phyloP scores from a whole-genome alignment of 202 grass and related monocot genomes.

The Panicum virgatum region DNA sequence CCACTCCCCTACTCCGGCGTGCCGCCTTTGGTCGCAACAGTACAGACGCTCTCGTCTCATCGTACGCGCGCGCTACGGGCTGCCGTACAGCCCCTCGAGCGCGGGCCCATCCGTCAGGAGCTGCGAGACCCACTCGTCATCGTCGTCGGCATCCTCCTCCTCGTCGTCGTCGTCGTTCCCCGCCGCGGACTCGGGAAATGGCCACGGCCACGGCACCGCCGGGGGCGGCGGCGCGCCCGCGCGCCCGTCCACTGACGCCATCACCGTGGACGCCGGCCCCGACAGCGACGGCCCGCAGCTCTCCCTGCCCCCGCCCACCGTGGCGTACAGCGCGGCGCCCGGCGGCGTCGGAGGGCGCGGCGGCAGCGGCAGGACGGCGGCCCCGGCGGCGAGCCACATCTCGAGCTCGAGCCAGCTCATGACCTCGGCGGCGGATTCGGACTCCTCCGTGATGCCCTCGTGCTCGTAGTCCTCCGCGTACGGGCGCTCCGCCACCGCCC shows the following conservation, averaged over 20 bases:
- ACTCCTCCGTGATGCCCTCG: conserved; percentile 58
- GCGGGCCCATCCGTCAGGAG: conserved; percentile 41
- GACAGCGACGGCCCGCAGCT: conserved; percentile 83
- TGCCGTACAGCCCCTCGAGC: not conserved
- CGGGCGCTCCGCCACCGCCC: conserved; percentile 23
- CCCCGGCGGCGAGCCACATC: conserved; percentile 48
- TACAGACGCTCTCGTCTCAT: not conserved
- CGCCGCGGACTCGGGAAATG: not conserved
- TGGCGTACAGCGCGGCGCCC: conserved; percentile 21
- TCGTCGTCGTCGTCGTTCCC: not conserved
- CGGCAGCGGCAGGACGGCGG: too few relatives aligned
- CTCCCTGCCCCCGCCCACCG: conserved; percentile 52
- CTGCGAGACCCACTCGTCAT: conserved; percentile 36
- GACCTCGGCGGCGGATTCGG: conserved; percentile 49
- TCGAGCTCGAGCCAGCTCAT: conserved; percentile 78
- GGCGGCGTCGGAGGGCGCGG: too few relatives aligned
- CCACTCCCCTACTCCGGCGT: too few relatives aligned
- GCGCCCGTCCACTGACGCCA: conserved; percentile 68
- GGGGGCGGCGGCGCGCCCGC: not conserved
- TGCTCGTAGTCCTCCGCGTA: not conserved
- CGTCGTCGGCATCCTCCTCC: not conserved
- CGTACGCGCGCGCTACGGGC: not conserved
- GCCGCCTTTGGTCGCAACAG: not conserved
- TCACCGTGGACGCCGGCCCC: conserved; percentile 60
- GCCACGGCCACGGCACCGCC: conserved; percentile 23